Base-by-base conservation (phyloP, 78 protist genomes). In the Cyanophora paradoxa region DNA sequence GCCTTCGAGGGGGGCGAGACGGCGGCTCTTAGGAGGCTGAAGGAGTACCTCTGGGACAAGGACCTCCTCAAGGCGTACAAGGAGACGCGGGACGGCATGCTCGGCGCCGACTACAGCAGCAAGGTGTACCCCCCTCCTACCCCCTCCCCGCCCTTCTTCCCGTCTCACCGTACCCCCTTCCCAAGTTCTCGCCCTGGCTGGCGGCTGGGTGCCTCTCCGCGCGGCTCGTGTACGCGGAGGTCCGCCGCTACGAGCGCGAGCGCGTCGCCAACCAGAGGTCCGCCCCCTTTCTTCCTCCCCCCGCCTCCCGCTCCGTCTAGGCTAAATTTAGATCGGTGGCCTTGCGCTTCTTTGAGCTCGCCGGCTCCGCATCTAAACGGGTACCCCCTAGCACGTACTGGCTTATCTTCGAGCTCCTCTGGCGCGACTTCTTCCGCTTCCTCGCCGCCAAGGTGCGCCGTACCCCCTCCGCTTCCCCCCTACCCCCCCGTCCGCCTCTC, bases 201-300 rank as follows among this genome's bases (percentile, higher is more conserved):
- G 88, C 88, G 36, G 72, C 28, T 34, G 88, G 88, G n/a, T 79
- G 84, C 76, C 17, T 84, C 54, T 42, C 77, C n/a, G 75, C 84
- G 6, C 44, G 73, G 16, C 33, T 0, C 31, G 63, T 84, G 39
- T 34, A 72, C 22, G 31, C 0, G 33, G 83, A 78, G 73, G 5
- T 22, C 54, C 61, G 37, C 44, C 57, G 61, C 28, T 75, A 82
- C 79, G 85, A 84, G 76, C 0, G 13, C 6, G 30, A 42, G 63
- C 77, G 74, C 46, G 82, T 37, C 24, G 28, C 19, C 57, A 84
- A 84, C 79, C 58, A 78, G 69, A 61, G n/a, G n/a, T n/a, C n/a
- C n/a, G n/a, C n/a, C n/a, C n/a, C n/a, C n/a, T n/a, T n/a, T n/a
- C n/a, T n/a, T n/a, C n/a, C n/a, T n/a, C n/a, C n/a, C n/a, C n/a